These are phyloP conservation scores for Parastagonospora nodorum DNA, from an alignment of 2,329 filamentous ascomycete genomes.

Conservation along the genomic window DNA sequence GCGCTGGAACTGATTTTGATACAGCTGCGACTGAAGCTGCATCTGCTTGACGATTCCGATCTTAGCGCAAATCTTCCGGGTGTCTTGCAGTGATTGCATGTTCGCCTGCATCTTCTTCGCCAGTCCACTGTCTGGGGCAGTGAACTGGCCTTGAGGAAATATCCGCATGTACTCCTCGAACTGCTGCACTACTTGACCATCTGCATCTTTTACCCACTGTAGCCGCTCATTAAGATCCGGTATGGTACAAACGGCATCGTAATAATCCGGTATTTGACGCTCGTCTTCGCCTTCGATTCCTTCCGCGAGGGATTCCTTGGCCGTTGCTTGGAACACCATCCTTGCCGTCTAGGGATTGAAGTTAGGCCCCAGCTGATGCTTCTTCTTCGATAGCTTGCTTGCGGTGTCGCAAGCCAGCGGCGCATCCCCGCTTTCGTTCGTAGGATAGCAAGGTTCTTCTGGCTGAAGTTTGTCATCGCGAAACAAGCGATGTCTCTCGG, in stretches of 20 bases:
- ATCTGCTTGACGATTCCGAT: slow-evolving; percentile 99
- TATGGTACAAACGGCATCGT: slow-evolving; percentile 82
- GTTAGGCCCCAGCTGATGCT: slow-evolving; percentile 54
- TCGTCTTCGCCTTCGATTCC: slow-evolving; percentile 86
- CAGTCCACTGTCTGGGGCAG: slow-evolving; percentile 73
- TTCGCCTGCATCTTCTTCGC: slow-evolving; percentile 85
- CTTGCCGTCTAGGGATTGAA: slow-evolving; percentile 51
- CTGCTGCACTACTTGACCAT: slow-evolving; percentile 87
- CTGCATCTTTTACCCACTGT: slow-evolving; percentile 86
- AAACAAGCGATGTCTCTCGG: slow-evolving; percentile 85
- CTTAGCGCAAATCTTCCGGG: slow-evolving; percentile 91
- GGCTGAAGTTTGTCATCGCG: slow-evolving; percentile 80
- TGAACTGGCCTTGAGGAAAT: slow-evolving; percentile 75
- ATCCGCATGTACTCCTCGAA: slow-evolving; percentile 83
- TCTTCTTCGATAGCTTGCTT: slow-evolving; percentile 62
- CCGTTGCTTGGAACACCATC: slow-evolving; percentile 56
- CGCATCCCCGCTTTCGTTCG: slow-evolving; percentile 88
- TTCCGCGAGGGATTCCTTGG: slow-evolving; percentile 82
- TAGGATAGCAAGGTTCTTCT: slow-evolving; percentile 83
- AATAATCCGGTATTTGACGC: slow-evolving; percentile 88
- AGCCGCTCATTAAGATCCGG: slow-evolving; percentile 80
- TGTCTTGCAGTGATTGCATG: slow-evolving; percentile 94
- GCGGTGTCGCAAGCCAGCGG: slow-evolving; percentile 80
- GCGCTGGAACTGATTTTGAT: slow-evolving; percentile 97
- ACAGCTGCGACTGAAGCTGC: slow-evolving; percentile 98